Percentiles rank a stretch among this genome's conserved stretches.
Conservation (phyloP, 1,139 yeast genomes). For the Blastobotrys raffinosifermentans region DNA sequence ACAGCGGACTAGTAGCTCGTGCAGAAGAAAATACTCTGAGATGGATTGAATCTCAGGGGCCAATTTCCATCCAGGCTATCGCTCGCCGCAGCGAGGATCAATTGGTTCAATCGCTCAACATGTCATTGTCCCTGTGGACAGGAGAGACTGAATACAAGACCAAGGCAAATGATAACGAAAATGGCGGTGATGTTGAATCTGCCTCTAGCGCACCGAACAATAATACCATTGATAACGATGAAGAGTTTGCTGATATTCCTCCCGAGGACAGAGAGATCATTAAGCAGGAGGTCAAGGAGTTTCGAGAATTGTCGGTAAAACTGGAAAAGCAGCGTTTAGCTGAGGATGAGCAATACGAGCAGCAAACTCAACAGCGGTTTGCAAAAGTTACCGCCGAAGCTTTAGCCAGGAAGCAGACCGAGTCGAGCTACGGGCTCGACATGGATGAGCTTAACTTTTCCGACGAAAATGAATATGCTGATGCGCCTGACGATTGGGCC, state of each 20-base stretch:
- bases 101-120: constrained; percentile 7
- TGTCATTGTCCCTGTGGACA: constrained; percentile 7
- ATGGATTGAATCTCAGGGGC: constrained; percentile 13
- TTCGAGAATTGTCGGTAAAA: constrained; percentile 29
- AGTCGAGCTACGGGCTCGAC: background rate
- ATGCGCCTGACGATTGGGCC: constrained; percentile 7
- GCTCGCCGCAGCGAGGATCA: constrained; percentile 7
- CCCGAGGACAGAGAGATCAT: constrained; percentile 27
- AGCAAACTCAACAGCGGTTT: constrained; percentile 15
- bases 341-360: constrained; percentile 22
- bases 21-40: constrained; percentile 16
- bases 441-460: constrained; percentile 6
- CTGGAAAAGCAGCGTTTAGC: constrained; percentile 20
- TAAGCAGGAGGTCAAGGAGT: constrained; percentile 28
- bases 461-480: constrained; percentile 14
- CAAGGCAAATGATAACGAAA: constrained; percentile 6
- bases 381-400: constrained; percentile 16
- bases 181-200: constrained; percentile 2
- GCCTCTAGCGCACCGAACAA: constrained; percentile 3
- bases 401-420: constrained; percentile 4
- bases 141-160: constrained; percentile 10
- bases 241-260: constrained; percentile 14
- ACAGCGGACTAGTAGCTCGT: constrained; percentile 12
- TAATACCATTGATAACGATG: background rate
- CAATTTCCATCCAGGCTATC: constrained; percentile 3